Conservation (phyloP, 495 filamentous ascomycete species). For the Neurospora tetraspora region DNA sequence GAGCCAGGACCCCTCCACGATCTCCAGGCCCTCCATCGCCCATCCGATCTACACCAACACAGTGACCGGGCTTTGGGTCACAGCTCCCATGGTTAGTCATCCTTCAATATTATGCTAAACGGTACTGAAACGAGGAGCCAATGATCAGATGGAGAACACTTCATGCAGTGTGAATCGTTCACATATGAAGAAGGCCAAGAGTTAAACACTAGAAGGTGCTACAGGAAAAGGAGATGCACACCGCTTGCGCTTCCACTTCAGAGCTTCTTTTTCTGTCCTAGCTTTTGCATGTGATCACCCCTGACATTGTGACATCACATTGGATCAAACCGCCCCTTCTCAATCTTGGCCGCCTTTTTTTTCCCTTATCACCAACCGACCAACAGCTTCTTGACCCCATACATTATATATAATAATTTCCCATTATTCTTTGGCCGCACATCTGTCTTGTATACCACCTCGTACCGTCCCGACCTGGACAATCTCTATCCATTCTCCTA, state of each 20-base stretch:
- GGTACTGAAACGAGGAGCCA: background rate
- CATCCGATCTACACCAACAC: background rate
- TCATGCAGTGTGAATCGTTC: background rate
- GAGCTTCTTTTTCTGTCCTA: background rate
- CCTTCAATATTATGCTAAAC: background rate
- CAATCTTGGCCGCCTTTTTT: background rate
- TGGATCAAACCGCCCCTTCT: background rate
- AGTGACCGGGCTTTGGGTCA: background rate
- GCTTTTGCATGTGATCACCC: slow-evolving; percentile 10
- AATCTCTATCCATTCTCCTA: background rate
- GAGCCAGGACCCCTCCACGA: background rate
- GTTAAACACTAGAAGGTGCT: background rate
- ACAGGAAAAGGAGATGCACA: background rate
- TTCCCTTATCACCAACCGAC: background rate
- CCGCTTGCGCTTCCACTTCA: background rate
- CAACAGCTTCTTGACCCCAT: background rate
- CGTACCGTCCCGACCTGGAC: background rate
- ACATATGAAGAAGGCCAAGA: background rate
- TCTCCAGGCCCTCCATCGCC: background rate
- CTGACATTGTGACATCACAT: slow-evolving; percentile 10
- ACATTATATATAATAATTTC: background rate
- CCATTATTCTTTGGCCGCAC: background rate
- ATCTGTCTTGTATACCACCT: background rate
- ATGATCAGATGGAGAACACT: background rate
- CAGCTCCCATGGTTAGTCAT: background rate